Base-by-base conservation (phyloP, 2,329 filamentous ascomycete species). In the Tetracladium maxilliforme region DNA sequence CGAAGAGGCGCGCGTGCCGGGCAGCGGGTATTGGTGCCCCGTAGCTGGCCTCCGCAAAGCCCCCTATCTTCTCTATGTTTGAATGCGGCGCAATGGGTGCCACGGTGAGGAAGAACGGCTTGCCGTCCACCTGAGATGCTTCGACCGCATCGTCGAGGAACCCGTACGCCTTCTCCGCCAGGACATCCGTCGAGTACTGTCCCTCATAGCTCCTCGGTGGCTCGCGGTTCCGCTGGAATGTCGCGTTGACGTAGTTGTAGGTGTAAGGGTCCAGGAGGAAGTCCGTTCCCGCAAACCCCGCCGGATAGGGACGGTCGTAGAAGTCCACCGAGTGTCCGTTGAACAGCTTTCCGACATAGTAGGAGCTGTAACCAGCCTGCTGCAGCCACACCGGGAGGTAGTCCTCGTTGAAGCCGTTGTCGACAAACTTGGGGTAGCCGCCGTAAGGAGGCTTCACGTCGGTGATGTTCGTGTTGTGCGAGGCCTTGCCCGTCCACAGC, bases 391-490 rank as follows among this genome's bases (percentile, higher is more conserved):
- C 41, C 0, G 64, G 66, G 4, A 70, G 47, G 30, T 63, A 70
- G 14, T 64, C 52, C 6, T 64, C 53, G 28, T 70, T 68, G 33
- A 58, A 54, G 1, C 64, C 64, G 24, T 63, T 48, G 3, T 46
- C 41, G 6, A 68, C 47, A 24, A 70, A 63, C 24, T 66, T 63
- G 1, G 62, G 58, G 33, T 65, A 70, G 4, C 60, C 61, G 17
- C 58, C 56, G 26, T 62, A 62, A 6, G 59, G 62, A 19, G 51
- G 44, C 26, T 29, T 30, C 4, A 36, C 22, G 19, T 33, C 4
- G 68, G 64, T 73, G 4, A 73, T 65, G 39, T 73, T 73, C 2
- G 67, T 73, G 33, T 73, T 74, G 36, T 75, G 70, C 0, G 68
- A 65, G 27, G 66, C 61, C 35, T 61, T 63, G 6, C 70, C 70